Base-by-base conservation (phyloP, 1,284 basidiomycete species). In the Malassezia equina region DNA sequence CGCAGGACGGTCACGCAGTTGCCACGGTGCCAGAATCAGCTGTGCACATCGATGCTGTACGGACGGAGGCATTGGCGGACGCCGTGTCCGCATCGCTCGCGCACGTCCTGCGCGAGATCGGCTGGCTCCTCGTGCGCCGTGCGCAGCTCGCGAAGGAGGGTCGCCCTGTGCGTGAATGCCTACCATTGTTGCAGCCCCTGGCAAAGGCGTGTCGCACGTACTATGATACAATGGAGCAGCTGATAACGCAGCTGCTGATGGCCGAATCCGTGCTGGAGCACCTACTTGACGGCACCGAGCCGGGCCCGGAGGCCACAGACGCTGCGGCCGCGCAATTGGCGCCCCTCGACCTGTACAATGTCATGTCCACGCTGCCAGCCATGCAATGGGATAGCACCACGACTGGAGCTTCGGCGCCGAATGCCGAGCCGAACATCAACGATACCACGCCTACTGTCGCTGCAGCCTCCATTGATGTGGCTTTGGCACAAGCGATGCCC, bases 121-220 rank as follows among this genome's bases (percentile, higher is more conserved):
- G 47, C 17, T 57, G 55, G 55, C 36, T 52, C 17, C 33, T 57
- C 24, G 43, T 33, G 17, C 49, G 36, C 19, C 55, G 50, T 7
- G 39, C 55, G 12, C 42, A 52, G 29, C 39, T 47, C 13, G 36
- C 28, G 7, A 50, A 34, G 19, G 36, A 57, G 17, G 49, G 55
- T 12, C 44, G 28, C 2, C 39, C 24, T 15, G 24, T 11, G 17
- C 13, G 24, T 15, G 55, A 52, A 15, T 23, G 21, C 24, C 9
- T 47, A 7, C 44, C 44, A 8, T 8, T 34, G 12, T n/a, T 52
- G 21, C 25, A 34, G 12, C 45, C 55, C 1, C 47, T 57, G 9
- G 42, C 34, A 3, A 23, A 39, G 13, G 44, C 28, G 9, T 52
- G 55, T 45, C 41, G 42, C 12, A 7, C 29, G 7, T 57, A 47